phyloP scores from a whole-genome alignment of 2,329 filamentous ascomycete genomes.

The Ophioceras dolichostomum region DNA sequence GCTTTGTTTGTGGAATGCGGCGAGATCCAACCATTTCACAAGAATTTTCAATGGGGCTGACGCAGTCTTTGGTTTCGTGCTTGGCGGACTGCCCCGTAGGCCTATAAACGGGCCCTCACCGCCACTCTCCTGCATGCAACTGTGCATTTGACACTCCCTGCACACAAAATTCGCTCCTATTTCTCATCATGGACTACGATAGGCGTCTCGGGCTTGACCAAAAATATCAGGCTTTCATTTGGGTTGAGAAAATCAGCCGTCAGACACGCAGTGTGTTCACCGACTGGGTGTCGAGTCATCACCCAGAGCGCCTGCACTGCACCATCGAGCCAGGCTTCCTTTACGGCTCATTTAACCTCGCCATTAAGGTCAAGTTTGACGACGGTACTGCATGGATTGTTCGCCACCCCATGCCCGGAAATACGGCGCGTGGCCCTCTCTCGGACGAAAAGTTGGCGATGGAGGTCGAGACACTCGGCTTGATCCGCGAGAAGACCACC shows the following conservation, averaged over 20 bases:
- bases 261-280: not conserved
- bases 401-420: not conserved
- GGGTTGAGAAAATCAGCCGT: not conserved
- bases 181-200: not conserved
- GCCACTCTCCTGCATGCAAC: no score
- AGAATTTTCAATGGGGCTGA: no score
- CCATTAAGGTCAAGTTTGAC: not conserved
- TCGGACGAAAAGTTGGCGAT: slow-evolving; percentile 6
- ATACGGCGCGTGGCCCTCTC: not conserved
- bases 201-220: not conserved
- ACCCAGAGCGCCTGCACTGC: not conserved
- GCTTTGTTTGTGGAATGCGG: no score
- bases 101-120: no score
- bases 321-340: not conserved
- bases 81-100: no score
- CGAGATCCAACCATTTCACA: no score
- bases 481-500: slow-evolving; percentile 1
- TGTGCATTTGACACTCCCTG: no score
- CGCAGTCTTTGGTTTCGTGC: no score
- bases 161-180: no score
- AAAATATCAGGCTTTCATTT: not conserved
- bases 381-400: not conserved
- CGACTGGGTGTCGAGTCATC: not conserved
- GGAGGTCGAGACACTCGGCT: not conserved
- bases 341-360: not conserved